These are phyloP conservation scores for Pulveroboletus sp. DNA, from an alignment of 768 basidiomycete species.

Conservation along the genomic window DNA sequence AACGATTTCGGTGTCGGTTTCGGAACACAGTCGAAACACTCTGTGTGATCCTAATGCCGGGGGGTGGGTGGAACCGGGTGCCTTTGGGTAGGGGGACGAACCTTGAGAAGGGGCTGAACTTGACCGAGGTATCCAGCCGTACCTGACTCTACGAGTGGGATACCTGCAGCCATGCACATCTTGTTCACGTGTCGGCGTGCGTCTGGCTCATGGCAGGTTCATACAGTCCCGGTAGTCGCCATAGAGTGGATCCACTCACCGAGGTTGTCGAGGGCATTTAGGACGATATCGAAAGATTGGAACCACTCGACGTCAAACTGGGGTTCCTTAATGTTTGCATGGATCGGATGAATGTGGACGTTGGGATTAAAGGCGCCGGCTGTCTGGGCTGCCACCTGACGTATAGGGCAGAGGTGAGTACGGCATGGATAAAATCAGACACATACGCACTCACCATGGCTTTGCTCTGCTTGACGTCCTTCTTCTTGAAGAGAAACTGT, in stretches of 20 bases:
- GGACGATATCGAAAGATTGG: conserved; percentile 81
- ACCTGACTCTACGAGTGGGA: conserved; percentile 93
- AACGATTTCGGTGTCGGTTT: conserved; percentile 93
- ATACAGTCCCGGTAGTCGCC: not conserved
- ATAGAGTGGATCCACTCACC: conserved; percentile 45
- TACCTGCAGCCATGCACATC: conserved; percentile 90
- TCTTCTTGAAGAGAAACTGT: conserved; percentile 95
- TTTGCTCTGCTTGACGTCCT: conserved; percentile 96
- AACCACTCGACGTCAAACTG: conserved; percentile 92
- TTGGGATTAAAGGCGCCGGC: conserved; percentile 84
- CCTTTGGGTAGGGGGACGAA: conserved; percentile 25
- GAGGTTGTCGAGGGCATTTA: conserved; percentile 95
- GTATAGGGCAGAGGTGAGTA: not conserved
- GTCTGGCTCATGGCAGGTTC: conserved; percentile 43
- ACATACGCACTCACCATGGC: conserved; percentile 55
- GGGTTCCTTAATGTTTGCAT: conserved; percentile 92
- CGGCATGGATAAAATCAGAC: not conserved
- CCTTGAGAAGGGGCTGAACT: conserved; percentile 90
- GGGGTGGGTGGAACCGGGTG: not conserved
- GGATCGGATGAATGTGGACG: conserved; percentile 81
- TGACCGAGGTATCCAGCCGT: conserved; percentile 97
- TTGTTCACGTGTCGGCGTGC: conserved; percentile 94
- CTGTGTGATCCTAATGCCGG: conserved; percentile 64
- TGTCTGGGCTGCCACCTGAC: conserved; percentile 75
- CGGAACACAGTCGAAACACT: conserved; percentile 95